Evolutionary conservation across 2,329 filamentous ascomycete species (phyloP).

Genomic region (Hymenotorrendiella dingleyae): DNA sequence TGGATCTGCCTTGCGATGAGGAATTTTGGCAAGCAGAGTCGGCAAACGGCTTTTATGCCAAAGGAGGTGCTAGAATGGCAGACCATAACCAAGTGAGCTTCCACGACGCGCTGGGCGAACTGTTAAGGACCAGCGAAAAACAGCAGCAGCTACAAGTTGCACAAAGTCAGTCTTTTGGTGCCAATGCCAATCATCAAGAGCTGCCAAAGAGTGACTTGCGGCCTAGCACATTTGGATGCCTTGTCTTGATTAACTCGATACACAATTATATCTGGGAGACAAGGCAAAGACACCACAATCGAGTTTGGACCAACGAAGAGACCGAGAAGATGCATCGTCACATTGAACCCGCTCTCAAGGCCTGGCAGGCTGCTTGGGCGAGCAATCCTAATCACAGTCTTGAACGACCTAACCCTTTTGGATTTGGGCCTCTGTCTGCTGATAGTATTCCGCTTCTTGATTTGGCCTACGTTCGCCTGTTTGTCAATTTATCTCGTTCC

Average conservation of each 20-base stretch:
- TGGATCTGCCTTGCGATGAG: constrained; percentile 90
- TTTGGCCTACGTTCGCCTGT: constrained; percentile 84
- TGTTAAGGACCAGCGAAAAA: constrained; percentile 70
- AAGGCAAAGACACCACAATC: constrained; percentile 78
- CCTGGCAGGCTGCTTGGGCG: constrained; percentile 91
- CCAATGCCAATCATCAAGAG: constrained; percentile 41
- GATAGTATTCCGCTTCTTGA: constrained; percentile 89
- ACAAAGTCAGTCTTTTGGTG: constrained; percentile 39
- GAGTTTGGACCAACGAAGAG: constrained; percentile 85
- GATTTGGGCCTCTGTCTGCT: constrained; percentile 74
- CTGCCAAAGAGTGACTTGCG: constrained; percentile 57
- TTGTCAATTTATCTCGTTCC: constrained; percentile 84
- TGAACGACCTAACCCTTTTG: constrained; percentile 79
- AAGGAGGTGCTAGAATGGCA: constrained; percentile 65
- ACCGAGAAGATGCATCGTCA: constrained; percentile 94
- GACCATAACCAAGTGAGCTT: constrained; percentile 71
- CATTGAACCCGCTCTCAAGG: constrained; percentile 87
- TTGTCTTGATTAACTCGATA: constrained; percentile 86
- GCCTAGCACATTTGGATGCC: constrained; percentile 86
- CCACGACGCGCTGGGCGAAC: constrained; percentile 70
- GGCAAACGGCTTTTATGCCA: constrained; percentile 71
- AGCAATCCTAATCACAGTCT: constrained; percentile 79
- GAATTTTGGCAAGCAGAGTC: constrained; percentile 82
- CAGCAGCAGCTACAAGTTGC: constrained; percentile 46
- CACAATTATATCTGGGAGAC: constrained; percentile 99